These are phyloP conservation scores for Draba incana DNA, from an alignment of 345 rosid genomes.

Conservation along the genomic window DNA sequence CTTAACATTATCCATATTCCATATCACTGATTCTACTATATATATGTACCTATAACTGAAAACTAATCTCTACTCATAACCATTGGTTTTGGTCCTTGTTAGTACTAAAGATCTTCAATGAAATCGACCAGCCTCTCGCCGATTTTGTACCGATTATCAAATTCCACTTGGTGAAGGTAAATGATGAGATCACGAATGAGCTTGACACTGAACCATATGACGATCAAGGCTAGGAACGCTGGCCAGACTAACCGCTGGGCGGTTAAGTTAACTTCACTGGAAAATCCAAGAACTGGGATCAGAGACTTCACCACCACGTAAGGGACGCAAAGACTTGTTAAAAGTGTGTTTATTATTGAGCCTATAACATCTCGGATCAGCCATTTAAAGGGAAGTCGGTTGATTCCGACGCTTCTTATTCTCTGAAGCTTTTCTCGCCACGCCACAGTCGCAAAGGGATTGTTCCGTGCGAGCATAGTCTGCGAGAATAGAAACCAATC, in stretches of 20 bases:
- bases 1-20: neutral
- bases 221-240: neutral
- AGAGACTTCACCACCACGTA: constrained; percentile 24
- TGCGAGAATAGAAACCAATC: neutral
- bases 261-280: constrained; percentile 2
- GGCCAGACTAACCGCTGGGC: constrained; percentile 27
- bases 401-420: constrained; percentile 8
- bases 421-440: constrained; percentile 27
- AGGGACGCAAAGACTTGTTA: constrained; percentile 23
- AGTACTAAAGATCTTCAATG: neutral
- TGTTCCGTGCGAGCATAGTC: constrained; percentile 7
- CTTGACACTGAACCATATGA: constrained; percentile 27
- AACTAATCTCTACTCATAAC: constrained; percentile 4
- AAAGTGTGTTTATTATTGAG: constrained; percentile 1
- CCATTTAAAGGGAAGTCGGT: constrained; percentile 19
- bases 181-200: constrained; percentile 8
- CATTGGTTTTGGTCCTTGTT: neutral
- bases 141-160: constrained; percentile 21
- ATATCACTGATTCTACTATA: constrained; percentile 7
- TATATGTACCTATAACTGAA: neutral
- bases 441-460: neutral
- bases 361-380: constrained; percentile 24
- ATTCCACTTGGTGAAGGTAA: constrained; percentile 22
- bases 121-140: constrained; percentile 27
- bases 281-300: constrained; percentile 24